Evolutionary conservation across 1,284 basidiomycete genomes (phyloP).

Genomic region (Ustilago nuda): DNA sequence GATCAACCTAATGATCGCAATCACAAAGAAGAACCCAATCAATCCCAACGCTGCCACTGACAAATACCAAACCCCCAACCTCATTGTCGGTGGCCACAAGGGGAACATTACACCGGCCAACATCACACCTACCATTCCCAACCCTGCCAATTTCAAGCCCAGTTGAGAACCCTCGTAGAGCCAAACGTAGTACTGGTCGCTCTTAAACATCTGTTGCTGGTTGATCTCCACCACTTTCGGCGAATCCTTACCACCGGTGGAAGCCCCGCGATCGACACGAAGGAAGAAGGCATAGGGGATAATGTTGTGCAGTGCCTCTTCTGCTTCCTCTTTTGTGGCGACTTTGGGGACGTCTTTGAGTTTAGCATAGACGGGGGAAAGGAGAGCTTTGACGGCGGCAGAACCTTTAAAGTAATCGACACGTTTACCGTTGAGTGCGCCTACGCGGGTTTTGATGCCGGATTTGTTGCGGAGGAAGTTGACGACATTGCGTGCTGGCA

Average conservation of each 20-base stretch:
- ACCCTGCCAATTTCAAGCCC: conserved; percentile 90
- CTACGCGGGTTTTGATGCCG: conserved; percentile 88
- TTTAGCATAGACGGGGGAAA: conserved; percentile 90
- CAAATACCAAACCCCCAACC: conserved; percentile 97
- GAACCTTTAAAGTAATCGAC: conserved; percentile 94
- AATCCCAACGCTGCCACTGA: conserved; percentile 88
- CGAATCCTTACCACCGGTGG: conserved; percentile 69
- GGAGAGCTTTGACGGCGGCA: conserved; percentile 82
- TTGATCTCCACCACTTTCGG: conserved; percentile 75
- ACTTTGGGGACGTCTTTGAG: conserved; percentile 76
- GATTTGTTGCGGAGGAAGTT: conserved; percentile 71
- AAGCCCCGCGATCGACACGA: conserved; percentile 72
- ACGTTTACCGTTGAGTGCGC: conserved; percentile 91
- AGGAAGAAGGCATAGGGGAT: conserved; percentile 76
- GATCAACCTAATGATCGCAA: conserved; percentile 91
- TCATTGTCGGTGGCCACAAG: conserved; percentile 91
- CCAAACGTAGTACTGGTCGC: conserved; percentile 80
- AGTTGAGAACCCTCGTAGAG: conserved; percentile 95
- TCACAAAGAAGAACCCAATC: conserved; percentile 88
- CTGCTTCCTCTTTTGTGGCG: conserved; percentile 81
- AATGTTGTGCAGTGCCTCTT: conserved; percentile 76
- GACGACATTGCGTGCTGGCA: conserved; percentile 57
- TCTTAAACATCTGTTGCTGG: conserved; percentile 77
- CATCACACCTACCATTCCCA: conserved; percentile 91
- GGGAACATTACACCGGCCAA: conserved; percentile 99